A percentile compares a stretch with the other conserved stretches of the same genome.
phyloP scores from a whole-genome alignment of 306 rosid genomes.

The Alnus glutinosa region DNA sequence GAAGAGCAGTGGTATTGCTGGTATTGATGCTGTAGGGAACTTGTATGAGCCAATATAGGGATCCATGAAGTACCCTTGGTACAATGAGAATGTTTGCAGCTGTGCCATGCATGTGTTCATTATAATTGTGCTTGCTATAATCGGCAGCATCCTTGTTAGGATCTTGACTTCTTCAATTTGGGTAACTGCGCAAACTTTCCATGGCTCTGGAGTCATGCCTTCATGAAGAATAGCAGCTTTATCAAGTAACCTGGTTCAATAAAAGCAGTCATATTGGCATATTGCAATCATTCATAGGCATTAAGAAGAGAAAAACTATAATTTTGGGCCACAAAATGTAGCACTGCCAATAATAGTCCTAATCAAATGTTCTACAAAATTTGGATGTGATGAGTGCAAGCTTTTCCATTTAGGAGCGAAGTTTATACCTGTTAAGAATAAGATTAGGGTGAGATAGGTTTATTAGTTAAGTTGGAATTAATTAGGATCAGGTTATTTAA shows the following conservation, averaged over 20 bases:
- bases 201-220: background rate
- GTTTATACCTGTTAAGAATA: no score
- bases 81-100: background rate
- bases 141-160: background rate
- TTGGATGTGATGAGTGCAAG: no score
- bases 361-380: no score
- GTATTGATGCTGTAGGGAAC: background rate
- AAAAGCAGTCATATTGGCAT: background rate
- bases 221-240: background rate
- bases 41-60: conserved; percentile 1
- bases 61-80: background rate
- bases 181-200: background rate
- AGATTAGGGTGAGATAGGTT: no score
- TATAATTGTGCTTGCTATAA: background rate
- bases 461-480: no score
- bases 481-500: no score
- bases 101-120: conserved; percentile 4
- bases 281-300: no score
- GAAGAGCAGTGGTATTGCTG: background rate
- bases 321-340: background rate
- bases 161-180: background rate
- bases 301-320: background rate
- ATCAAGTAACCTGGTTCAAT: background rate
- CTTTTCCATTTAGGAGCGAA: no score
- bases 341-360: no score